phyloP scores from a whole-genome alignment of 192 early-diverging fungal genomes.

The Dissophora globulifera region DNA sequence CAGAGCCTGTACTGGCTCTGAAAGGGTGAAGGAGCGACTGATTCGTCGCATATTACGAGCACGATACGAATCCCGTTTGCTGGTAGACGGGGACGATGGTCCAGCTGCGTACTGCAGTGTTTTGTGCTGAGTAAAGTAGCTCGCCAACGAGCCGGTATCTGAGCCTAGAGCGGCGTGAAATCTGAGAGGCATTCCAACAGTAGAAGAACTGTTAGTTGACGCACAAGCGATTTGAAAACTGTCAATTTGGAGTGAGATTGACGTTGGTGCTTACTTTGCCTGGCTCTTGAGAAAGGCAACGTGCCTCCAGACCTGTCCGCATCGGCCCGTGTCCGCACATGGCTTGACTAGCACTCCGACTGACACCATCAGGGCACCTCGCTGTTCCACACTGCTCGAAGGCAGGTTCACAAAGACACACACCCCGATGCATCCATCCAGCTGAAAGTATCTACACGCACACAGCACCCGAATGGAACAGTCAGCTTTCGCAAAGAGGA shows the following conservation, averaged over 20 bases:
- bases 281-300: conserved; percentile 50
- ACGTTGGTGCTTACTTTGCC: conserved; percentile 37
- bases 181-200: no score
- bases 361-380: conserved; percentile 65
- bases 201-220: conserved; percentile 2
- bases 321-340: conserved; percentile 52
- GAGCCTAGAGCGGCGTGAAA: conserved; percentile 8
- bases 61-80: conserved; percentile 30
- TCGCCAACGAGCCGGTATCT: conserved; percentile 9
- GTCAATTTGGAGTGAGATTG: not conserved
- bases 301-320: conserved; percentile 64
- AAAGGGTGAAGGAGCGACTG: conserved; percentile 47
- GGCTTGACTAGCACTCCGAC: conserved; percentile 61
- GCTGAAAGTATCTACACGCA: conserved; percentile 60
- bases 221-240: no score
- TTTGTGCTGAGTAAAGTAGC: conserved; percentile 29
- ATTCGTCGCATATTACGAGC: conserved; percentile 21
- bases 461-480: not conserved
- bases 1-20: conserved; percentile 19
- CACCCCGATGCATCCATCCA: conserved; percentile 54
- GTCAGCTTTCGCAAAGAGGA: not conserved
- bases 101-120: conserved; percentile 2
- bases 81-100: conserved; percentile 20
- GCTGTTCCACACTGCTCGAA: conserved; percentile 38
- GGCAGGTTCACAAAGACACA: conserved; percentile 57